These are phyloP conservation scores for Nemania serpens DNA, from an alignment of 2,329 filamentous ascomycete species.

Conservation along the genomic window DNA sequence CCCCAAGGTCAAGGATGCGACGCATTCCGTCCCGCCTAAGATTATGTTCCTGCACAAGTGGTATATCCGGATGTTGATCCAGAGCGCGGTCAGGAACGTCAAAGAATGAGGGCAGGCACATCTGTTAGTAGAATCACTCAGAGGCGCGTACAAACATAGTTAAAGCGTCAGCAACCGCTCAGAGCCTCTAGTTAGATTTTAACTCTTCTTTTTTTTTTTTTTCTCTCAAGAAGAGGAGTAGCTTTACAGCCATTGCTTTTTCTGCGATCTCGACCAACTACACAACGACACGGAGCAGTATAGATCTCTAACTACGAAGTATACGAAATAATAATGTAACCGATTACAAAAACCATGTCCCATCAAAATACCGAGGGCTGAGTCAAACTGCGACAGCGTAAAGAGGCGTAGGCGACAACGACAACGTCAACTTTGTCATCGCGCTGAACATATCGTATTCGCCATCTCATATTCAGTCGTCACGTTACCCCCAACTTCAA, in stretches of 20 bases:
- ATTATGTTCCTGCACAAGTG: conserved; percentile 37
- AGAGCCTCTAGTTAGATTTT: not conserved
- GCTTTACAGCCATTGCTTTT: not conserved
- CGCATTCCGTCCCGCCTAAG: conserved; percentile 34
- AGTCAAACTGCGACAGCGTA: not conserved
- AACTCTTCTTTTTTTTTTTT: no score
- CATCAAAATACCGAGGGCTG: not conserved
- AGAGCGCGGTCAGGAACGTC: conserved; percentile 36
- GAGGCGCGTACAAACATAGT: not conserved
- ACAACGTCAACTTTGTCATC: not conserved
- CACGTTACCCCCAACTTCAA: not conserved
- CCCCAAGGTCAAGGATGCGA: conserved; percentile 26
- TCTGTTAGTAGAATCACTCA: not conserved
- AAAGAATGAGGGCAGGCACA: conserved; percentile 26
- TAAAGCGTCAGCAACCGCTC: not conserved
- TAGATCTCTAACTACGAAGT: no score
- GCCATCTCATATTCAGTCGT: not conserved
- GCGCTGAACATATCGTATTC: not conserved
- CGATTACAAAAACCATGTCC: not conserved
- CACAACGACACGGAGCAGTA: not conserved
- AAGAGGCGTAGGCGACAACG: not conserved
- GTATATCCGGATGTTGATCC: conserved; percentile 40
- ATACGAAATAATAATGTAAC: not conserved
- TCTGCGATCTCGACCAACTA: not conserved
- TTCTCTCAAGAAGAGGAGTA: not conserved